Evolutionary conservation across 495 filamentous ascomycete species (phyloP), one percentile per base, ranked within the genome.

Genomic region (Talaromyces stipitatus): DNA sequence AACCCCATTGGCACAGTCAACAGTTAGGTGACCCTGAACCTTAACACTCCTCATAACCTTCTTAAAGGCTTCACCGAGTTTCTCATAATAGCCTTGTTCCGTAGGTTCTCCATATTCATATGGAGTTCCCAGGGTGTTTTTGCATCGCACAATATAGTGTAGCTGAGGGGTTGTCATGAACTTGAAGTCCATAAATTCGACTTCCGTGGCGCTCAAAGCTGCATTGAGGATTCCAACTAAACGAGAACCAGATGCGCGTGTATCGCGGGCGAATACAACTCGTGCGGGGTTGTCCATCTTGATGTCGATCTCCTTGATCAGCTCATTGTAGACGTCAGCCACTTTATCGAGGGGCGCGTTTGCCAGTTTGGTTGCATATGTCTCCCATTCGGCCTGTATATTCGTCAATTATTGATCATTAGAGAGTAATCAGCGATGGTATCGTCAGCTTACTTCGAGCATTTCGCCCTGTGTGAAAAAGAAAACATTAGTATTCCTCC

Each of bases 1-100:
- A 59, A 98, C 90, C 65, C 94, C 94, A 65, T 98, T 98, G 54
- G 94, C 94, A 65, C 94, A 96, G 68, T 98, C 94, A 3, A 98
- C 91, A 8, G 85, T 90, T 59, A 98, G 72, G 28, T 76, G 66
- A 6, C 91, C 91, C 53, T 77, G 75, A 54, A 88, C 71, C 64
- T 84, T 90, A 61, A 85, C 83, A 52, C 86, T 82, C 61, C 83
- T 79, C 76, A 96, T 86, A 33, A 91, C 89, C 60, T 79, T 80
- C 67, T 85, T 84, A 69, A 95, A 96, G 11, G 94, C 89, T 32
- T 76, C 74, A 24, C 82, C 80, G 29, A 96, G 79, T 74, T 98
- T 98, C 75, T 95, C 81, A 70, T 97, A 97, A 72, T 98, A 98
- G 20, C 94, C 94, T 56, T 82, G 73, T 72, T 97, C 92, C 38